Percentiles rank a stretch among this genome's conserved stretches.
These are phyloP conservation scores for Trichosporon ovoides DNA, from an alignment of 1,284 basidiomycete species.

Conservation along the genomic window DNA sequence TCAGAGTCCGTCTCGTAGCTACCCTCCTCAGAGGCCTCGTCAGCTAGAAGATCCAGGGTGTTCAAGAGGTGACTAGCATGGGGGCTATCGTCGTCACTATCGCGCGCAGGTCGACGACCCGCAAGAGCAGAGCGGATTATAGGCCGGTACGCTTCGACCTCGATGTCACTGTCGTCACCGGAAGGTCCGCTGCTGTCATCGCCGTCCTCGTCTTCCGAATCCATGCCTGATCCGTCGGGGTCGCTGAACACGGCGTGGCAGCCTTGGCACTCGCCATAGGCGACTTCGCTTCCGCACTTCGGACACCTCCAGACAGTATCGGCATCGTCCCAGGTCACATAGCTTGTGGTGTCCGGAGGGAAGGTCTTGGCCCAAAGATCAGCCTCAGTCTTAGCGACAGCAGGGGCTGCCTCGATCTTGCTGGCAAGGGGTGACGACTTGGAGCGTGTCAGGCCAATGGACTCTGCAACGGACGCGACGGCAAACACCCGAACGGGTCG, in stretches of 20 bases:
- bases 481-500: slow-evolving; percentile 41
- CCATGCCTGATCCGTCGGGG: slow-evolving; percentile 7
- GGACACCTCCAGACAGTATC: slow-evolving; percentile 36
- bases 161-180: neutral
- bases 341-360: slow-evolving; percentile 26
- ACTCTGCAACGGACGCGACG: slow-evolving; percentile 33
- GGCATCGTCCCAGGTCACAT: slow-evolving; percentile 29
- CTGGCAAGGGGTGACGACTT: slow-evolving; percentile 10
- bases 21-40: slow-evolving; percentile 2
- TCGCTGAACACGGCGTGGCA: slow-evolving; percentile 33
- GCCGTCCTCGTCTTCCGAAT: slow-evolving; percentile 2
- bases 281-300: slow-evolving; percentile 36
- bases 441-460: slow-evolving; percentile 27
- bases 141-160: neutral
- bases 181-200: neutral
- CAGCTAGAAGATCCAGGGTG: slow-evolving; percentile 10
- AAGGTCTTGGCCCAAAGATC: slow-evolving; percentile 38
- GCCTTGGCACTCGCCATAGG: slow-evolving; percentile 25
- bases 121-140: neutral
- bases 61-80: neutral
- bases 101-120: neutral
- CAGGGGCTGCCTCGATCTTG: slow-evolving; percentile 4
- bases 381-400: neutral
- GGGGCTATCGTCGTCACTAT: slow-evolving; percentile 1
- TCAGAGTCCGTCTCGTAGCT: neutral